Base-by-base conservation (phyloP, 495 filamentous ascomycete genomes). In the Tetracladium setigerum region DNA sequence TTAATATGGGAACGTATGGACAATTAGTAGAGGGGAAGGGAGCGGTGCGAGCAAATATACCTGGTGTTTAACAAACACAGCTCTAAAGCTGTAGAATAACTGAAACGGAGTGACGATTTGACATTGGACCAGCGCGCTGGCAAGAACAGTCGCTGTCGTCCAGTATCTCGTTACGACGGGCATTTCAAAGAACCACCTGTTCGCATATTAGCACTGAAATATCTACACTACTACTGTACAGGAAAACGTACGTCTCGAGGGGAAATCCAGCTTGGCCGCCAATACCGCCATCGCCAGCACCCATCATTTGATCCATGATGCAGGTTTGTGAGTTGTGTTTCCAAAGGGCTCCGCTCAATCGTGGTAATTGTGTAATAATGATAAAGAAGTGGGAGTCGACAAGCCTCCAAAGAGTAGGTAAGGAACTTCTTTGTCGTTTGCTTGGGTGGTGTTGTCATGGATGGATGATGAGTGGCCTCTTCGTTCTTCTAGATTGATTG, bases 91-190 rank as follows among this genome's bases (percentile, higher is more conserved):
- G 71, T 96, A 97, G 69, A 96, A 98, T 16, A 98, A 78, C 67
- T 95, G 88, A 63, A 94, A 95, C 38, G 88, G 88, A 1, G 82
- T 87, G 50, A 97, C 67, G 59, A 96, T 80, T 58, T 90, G 76
- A 66, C 90, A 96, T 62, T 98, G 94, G 4, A 96, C 88, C 43
- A 97, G 72, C 4, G 89, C 82, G 56, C 87, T 90, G n/a, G 83
- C 91, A 38, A 83, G 71, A 13, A 97, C 82, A 0, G 89, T 94
- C 33, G 89, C 89, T 5, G 86, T 89, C 12, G 94, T 98, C 92
- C 92, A 98, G 79, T 84, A 91, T 39, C 92, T 71, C 19, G 94
- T 97, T 59, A 90, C 92, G 17, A 90, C 81, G 1, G 94, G 92
- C 84, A 96, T 95, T 66, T 97, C 91, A 67, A 83, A 95, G 68